Evolutionary conservation across 768 basidiomycete species (phyloP).

Genomic region (Russula abietina): DNA sequence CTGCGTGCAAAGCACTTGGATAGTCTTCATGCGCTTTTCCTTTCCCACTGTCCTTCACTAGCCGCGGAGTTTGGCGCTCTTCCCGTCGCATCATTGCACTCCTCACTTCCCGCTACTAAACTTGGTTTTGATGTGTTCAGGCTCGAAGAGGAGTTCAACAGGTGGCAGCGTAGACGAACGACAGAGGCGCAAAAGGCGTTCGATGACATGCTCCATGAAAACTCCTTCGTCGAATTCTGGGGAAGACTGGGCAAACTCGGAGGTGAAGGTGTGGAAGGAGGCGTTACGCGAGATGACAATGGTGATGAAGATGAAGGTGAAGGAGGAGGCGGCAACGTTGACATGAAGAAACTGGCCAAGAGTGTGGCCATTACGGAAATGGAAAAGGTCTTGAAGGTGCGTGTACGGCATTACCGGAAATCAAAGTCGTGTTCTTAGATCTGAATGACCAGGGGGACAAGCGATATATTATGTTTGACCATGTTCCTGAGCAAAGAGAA

Average conservation of each 20-base stretch:
- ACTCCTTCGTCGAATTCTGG: slow-evolving; percentile 96
- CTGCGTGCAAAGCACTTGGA: slow-evolving; percentile 66
- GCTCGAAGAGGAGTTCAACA: slow-evolving; percentile 62
- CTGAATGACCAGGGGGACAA: slow-evolving; percentile 67
- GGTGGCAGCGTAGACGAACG: slow-evolving; percentile 70
- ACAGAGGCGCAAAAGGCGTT: slow-evolving; percentile 63
- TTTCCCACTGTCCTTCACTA: slow-evolving; percentile 20
- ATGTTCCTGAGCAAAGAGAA: slow-evolving; percentile 79
- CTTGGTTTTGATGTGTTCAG: slow-evolving; percentile 45
- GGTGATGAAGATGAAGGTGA: slow-evolving; percentile 62
- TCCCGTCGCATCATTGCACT: slow-evolving; percentile 50
- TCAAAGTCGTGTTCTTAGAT: slow-evolving; percentile 25
- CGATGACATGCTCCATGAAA: slow-evolving; percentile 82
- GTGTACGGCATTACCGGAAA: slow-evolving; percentile 25
- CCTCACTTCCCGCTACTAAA: slow-evolving; percentile 56
- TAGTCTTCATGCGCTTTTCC: slow-evolving; percentile 36
- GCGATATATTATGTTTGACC: slow-evolving; percentile 80
- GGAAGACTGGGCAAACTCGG: slow-evolving; percentile 81
- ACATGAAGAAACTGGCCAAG: slow-evolving; percentile 82
- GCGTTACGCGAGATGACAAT: slow-evolving; percentile 60
- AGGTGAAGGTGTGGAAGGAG: slow-evolving; percentile 61
- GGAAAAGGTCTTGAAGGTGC: slow-evolving; percentile 81
- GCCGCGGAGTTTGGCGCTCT: slow-evolving; percentile 46
- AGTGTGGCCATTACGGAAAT: slow-evolving; percentile 81
- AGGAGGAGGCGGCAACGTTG: slow-evolving; percentile 73